Percentiles rank a stretch among this genome's conserved stretches.
These are phyloP conservation scores for Albophoma yamanashiensis DNA, from an alignment of 2,329 filamentous ascomycete species.

Conservation along the genomic window DNA sequence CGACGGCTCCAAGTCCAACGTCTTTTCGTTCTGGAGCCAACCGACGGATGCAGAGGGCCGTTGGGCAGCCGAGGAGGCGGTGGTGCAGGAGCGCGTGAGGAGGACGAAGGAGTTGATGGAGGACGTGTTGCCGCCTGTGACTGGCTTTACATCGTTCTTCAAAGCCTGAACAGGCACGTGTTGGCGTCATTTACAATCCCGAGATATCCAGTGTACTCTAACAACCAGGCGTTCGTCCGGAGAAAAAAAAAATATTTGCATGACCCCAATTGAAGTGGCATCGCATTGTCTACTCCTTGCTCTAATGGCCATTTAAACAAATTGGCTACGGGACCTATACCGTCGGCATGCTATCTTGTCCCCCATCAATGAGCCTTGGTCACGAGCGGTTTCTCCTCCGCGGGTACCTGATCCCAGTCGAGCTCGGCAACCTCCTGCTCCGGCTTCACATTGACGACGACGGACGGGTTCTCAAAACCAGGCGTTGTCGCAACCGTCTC, in stretches of 20 bases:
- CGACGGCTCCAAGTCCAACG: slow-evolving; percentile 17
- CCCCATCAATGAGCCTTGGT: slow-evolving; percentile 6
- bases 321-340: too few species aligned
- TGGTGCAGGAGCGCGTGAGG: slow-evolving; percentile 39
- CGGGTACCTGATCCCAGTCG: slow-evolving; percentile 18
- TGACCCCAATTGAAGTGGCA: not conserved
- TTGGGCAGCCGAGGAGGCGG: slow-evolving; percentile 44
- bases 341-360: slow-evolving; percentile 9
- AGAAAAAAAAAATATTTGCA: not conserved
- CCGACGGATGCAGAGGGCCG: slow-evolving; percentile 27
- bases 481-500: slow-evolving; percentile 36
- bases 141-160: slow-evolving; percentile 26
- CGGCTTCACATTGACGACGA: slow-evolving; percentile 17
- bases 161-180: slow-evolving; percentile 20
- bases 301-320: too few species aligned
- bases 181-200: not conserved
- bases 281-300: not conserved
- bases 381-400: slow-evolving; percentile 18
- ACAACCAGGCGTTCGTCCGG: not conserved
- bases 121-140: slow-evolving; percentile 27
- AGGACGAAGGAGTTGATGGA: slow-evolving; percentile 43
- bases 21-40: slow-evolving; percentile 27
- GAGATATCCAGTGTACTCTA: not conserved
- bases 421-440: slow-evolving; percentile 10
- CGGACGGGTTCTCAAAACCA: slow-evolving; percentile 28